A percentile compares a stretch with the other conserved stretches of the same genome.
phyloP scores from a whole-genome alignment of 345 rosid genomes.

The Brassica juncea region DNA sequence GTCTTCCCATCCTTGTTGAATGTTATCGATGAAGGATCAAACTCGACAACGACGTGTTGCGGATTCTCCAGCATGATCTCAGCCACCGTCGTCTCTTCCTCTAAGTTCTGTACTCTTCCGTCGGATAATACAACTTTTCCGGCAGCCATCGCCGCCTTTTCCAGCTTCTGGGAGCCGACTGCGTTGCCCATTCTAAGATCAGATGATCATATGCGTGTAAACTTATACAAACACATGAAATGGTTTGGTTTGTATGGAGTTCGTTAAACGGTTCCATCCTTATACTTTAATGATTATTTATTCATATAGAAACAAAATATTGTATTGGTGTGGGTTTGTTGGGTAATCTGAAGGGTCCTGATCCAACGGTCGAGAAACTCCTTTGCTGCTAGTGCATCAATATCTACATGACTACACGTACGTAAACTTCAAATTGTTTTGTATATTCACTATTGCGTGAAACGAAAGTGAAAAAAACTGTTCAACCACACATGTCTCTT shows the following conservation, averaged over 20 bases:
- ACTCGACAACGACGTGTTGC: slow-evolving; percentile 73
- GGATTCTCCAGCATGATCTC: slow-evolving; percentile 86
- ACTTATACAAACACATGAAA: background rate
- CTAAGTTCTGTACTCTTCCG: slow-evolving; percentile 59
- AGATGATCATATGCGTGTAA: slow-evolving; percentile 8
- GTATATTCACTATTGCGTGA: slow-evolving; percentile 20
- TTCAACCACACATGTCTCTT: slow-evolving; percentile 29
- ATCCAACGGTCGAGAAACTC: slow-evolving; percentile 41
- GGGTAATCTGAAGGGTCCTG: background rate
- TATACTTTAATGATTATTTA: slow-evolving; percentile 32
- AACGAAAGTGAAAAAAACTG: slow-evolving; percentile 31
- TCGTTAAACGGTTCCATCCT: slow-evolving; percentile 80
- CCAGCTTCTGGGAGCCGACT: slow-evolving; percentile 35
- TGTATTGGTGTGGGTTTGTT: slow-evolving; percentile 46
- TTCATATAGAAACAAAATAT: slow-evolving; percentile 1
- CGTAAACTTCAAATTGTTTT: background rate
- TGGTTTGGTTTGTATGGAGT: slow-evolving; percentile 47
- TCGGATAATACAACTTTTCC: slow-evolving; percentile 65
- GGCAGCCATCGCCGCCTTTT: slow-evolving; percentile 18
- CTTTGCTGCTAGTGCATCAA: slow-evolving; percentile 12
- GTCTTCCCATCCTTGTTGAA: slow-evolving; percentile 17
- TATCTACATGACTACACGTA: slow-evolving; percentile 9
- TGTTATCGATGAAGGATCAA: slow-evolving; percentile 41
- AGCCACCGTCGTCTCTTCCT: slow-evolving; percentile 55
- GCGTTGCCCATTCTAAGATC: slow-evolving; percentile 57